Evolutionary conservation across 2,329 filamentous ascomycete genomes (phyloP).

Genomic region (Basipetospora chlamydospora): DNA sequence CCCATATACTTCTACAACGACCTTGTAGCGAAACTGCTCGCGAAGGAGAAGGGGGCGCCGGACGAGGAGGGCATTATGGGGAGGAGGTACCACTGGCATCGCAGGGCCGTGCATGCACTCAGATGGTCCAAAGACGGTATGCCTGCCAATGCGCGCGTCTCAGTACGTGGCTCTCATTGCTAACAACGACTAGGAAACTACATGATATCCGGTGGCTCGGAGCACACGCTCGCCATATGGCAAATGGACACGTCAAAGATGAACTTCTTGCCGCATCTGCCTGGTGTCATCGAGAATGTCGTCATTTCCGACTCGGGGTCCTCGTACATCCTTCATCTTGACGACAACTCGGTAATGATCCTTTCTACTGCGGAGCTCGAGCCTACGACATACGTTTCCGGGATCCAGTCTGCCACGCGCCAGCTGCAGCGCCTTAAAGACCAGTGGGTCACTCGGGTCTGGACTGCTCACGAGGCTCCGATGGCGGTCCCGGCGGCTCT

Average conservation of each 20-base stretch:
- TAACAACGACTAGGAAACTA: conserved; percentile 58
- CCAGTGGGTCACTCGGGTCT: conserved; percentile 36
- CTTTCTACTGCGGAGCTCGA: conserved; percentile 80
- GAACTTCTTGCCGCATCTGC: conserved; percentile 80
- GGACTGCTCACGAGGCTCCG: conserved; percentile 19
- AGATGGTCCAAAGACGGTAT: conserved; percentile 88
- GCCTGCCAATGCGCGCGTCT: too few species aligned
- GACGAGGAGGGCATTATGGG: conserved; percentile 36
- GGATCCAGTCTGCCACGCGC: conserved; percentile 55
- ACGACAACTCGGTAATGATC: conserved; percentile 85
- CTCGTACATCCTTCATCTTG: conserved; percentile 70
- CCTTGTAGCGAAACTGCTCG: conserved; percentile 43
- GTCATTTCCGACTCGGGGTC: conserved; percentile 67
- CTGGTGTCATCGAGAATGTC: conserved; percentile 70
- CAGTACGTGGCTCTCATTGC: neutral
- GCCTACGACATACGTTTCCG: conserved; percentile 70
- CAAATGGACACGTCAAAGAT: conserved; percentile 76
- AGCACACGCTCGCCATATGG: conserved; percentile 84
- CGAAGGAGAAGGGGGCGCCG: conserved; percentile 21
- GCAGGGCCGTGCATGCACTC: conserved; percentile 64
- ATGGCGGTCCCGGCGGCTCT: conserved; percentile 44
- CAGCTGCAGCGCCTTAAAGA: conserved; percentile 35
- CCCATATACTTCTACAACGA: conserved; percentile 73
- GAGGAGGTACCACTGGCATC: conserved; percentile 80
- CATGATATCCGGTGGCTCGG: conserved; percentile 79